Percentiles rank a stretch among this genome's conserved stretches.
These are phyloP conservation scores for Diaporthe ilicicola DNA, from an alignment of 2,329 filamentous ascomycete genomes.

Conservation along the genomic window DNA sequence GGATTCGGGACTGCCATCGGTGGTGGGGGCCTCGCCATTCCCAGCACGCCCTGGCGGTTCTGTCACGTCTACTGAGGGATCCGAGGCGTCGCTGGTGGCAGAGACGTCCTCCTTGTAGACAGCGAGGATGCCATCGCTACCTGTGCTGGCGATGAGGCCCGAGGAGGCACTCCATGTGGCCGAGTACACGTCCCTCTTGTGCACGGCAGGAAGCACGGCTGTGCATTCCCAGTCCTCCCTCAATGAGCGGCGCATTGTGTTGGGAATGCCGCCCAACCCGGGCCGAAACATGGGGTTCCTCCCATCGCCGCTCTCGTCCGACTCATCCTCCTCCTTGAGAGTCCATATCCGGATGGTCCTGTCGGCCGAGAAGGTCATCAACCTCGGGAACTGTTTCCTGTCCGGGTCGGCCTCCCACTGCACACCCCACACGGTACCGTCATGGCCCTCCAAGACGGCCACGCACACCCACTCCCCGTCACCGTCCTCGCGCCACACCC, in stretches of 20 bases:
- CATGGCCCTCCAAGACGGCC: slow-evolving; percentile 80
- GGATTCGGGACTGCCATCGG: slow-evolving; percentile 29
- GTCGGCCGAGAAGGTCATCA: slow-evolving; percentile 89
- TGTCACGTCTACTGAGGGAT: neutral
- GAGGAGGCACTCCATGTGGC: slow-evolving; percentile 82
- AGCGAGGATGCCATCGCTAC: slow-evolving; percentile 84
- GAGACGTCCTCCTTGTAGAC: slow-evolving; percentile 73
- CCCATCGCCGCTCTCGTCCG: slow-evolving; percentile 42
- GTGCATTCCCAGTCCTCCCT: slow-evolving; percentile 88
- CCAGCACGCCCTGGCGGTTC: neutral
- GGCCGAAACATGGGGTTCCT: slow-evolving; percentile 43
- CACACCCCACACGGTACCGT: slow-evolving; percentile 88
- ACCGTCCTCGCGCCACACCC: slow-evolving; percentile 88
- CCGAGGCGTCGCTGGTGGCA: neutral
- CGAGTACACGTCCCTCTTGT: slow-evolving; percentile 85
- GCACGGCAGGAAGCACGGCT: slow-evolving; percentile 74
- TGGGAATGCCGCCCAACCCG: slow-evolving; percentile 75
- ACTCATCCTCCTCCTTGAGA: slow-evolving; percentile 64
- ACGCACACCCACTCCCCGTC: slow-evolving; percentile 94
- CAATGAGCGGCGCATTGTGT: slow-evolving; percentile 81
- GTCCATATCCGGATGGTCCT: slow-evolving; percentile 82
- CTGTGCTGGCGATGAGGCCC: slow-evolving; percentile 85
- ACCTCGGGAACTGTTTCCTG: slow-evolving; percentile 60
- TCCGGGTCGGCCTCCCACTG: slow-evolving; percentile 69
- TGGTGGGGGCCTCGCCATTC: slow-evolving; percentile 33